These are phyloP conservation scores for Plenodomus tracheiphilus DNA, from an alignment of 2,329 filamentous ascomycete genomes.

Conservation along the genomic window DNA sequence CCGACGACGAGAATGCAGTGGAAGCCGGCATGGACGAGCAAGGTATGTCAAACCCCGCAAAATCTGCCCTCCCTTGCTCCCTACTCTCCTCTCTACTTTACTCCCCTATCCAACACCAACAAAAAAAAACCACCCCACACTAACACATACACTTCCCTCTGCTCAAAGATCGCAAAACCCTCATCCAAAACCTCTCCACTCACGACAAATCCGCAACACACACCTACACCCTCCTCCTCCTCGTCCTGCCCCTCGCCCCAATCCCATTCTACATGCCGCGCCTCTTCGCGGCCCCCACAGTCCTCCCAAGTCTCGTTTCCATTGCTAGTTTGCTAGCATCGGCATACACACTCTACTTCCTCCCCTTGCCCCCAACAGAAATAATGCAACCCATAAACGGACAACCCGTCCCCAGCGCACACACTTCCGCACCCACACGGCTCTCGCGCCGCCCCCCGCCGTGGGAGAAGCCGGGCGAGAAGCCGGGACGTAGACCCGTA, in stretches of 20 bases:
- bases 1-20: slow-evolving; percentile 57
- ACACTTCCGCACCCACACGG: neutral
- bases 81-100: no score
- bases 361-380: slow-evolving; percentile 58
- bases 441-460: slow-evolving; percentile 4
- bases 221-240: slow-evolving; percentile 59
- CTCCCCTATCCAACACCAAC: no score
- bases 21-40: slow-evolving; percentile 74
- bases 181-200: slow-evolving; percentile 35
- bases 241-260: slow-evolving; percentile 62
- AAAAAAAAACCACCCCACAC: no score
- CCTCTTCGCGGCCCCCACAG: slow-evolving; percentile 46
- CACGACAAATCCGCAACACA: slow-evolving; percentile 45
- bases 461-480: slow-evolving; percentile 8
- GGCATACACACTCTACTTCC: slow-evolving; percentile 61
- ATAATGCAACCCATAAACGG: slow-evolving; percentile 24
- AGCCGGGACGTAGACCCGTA: slow-evolving; percentile 15
- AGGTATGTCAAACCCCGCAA: no score
- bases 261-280: slow-evolving; percentile 59
- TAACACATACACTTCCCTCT: neutral
- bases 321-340: slow-evolving; percentile 67
- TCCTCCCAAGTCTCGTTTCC: slow-evolving; percentile 58
- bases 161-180: slow-evolving; percentile 32
- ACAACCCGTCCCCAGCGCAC: slow-evolving; percentile 1
- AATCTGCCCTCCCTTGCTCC: no score